phyloP scores from a whole-genome alignment of 345 rosid genomes.

The Schrenkiella parvula region DNA sequence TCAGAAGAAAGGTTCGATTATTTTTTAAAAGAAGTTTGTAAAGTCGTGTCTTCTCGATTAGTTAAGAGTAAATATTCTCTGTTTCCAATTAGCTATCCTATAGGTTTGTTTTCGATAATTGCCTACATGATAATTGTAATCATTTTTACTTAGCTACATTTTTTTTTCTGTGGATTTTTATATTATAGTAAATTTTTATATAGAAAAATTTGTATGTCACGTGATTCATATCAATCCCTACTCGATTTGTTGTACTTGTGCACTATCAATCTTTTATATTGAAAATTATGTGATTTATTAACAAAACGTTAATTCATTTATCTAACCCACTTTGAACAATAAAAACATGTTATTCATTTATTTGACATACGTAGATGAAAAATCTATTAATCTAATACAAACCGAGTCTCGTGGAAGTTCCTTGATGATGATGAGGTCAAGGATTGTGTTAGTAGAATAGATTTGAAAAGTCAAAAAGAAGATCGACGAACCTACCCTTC shows the following conservation, averaged over 20 bases:
- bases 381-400: not conserved
- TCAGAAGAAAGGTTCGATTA: not conserved
- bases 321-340: not conserved
- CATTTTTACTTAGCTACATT: not conserved
- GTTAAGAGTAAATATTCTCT: not conserved
- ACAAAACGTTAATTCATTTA: not conserved
- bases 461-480: slow-evolving; percentile 24
- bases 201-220: no score
- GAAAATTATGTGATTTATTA: not conserved
- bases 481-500: not conserved
- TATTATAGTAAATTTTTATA: not conserved
- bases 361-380: not conserved
- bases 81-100: not conserved
- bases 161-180: not conserved
- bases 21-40: not conserved
- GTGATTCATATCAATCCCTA: not conserved
- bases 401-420: slow-evolving; percentile 16
- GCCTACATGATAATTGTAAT: not conserved
- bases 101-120: not conserved
- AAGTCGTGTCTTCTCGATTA: slow-evolving; percentile 4
- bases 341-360: slow-evolving; percentile 19
- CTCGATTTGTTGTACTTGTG: not conserved
- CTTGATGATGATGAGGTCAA: slow-evolving; percentile 9
- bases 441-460: not conserved
- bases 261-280: not conserved